Evolutionary conservation across 768 basidiomycete genomes (phyloP), one percentile per base, ranked within the genome.

Genomic region (Lyophyllum shimeji): DNA sequence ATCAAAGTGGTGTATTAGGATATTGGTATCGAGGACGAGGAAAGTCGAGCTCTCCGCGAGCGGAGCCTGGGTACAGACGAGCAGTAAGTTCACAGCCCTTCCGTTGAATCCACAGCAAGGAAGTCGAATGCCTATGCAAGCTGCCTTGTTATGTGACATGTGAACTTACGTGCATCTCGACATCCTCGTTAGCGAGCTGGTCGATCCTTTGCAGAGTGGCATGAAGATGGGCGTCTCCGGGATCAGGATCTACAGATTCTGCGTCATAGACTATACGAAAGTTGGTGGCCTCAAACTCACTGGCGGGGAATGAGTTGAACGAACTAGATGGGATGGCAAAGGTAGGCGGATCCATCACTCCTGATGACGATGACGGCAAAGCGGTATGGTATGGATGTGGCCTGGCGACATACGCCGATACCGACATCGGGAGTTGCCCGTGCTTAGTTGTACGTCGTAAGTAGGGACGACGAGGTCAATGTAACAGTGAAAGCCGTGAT

Each of bases 21-120:
- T 81, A 61, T 93, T 94, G 25, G 91, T 93, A 65, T 94, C 91
- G 29, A 91, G 66, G 15, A 93, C 81, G 49, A 93, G 63, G 60
- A 80, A 81, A 17, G 73, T 71, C 33, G 72, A 65, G 55, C 61
- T 70, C 60, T 79, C 79, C 6, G 72, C 70, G 34, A 75, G 58
- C 33, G 80, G 74, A 11, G 72, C 73, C 80, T 84, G 58, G 37
- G 44, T 29, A 50, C 31, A 57, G 55, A 57, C 31, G 21, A 49
- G 52, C 20, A 25, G 50, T 53, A 31, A 55, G 40, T 55, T 44
- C 40, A 49, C 31, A 20, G 18, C 29, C 4, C 23, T 11, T 37
- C 56, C 20, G 40, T 34, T 20, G 31, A 49, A 46, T 45, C 42
- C 24, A 27, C 52, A 45, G 23, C 56, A 58, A 23, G 44, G 42